A percentile compares a stretch with the other conserved stretches of the same genome.
Evolutionary conservation across 306 rosid genomes (phyloP).

Genomic region (Vicia villosa): DNA sequence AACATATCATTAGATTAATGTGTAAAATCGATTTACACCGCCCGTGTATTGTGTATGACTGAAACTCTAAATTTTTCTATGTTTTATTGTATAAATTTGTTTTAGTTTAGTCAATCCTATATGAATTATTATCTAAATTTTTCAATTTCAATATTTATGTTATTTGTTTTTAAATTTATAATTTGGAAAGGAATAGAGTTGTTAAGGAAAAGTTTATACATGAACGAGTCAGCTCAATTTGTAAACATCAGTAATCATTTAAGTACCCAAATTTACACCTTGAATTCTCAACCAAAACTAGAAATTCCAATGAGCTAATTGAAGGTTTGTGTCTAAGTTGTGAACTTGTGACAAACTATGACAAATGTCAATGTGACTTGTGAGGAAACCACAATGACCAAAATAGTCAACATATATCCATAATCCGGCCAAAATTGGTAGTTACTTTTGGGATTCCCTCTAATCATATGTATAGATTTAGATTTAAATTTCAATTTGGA

Average conservation of each 20-base stretch:
- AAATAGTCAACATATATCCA: not conserved
- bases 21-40: no score
- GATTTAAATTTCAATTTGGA: not conserved
- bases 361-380: not conserved
- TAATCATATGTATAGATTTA: not conserved
- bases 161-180: not conserved
- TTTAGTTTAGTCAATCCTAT: no score
- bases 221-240: no score
- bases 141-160: not conserved
- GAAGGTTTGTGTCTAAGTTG: not conserved
- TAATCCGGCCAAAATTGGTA: not conserved
- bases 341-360: not conserved
- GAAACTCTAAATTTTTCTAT: not conserved
- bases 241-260: no score
- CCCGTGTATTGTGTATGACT: no score
- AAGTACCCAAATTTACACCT: no score
- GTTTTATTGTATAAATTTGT: not conserved
- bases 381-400: not conserved
- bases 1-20: no score
- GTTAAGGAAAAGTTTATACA: no score
- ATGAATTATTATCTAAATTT: no score
- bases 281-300: no score
- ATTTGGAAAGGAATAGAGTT: not conserved
- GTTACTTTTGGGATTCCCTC: not conserved
- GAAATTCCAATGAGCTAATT: no score